phyloP scores from a whole-genome alignment of 1,139 yeast species.

The Yamadazyma triangularis region DNA sequence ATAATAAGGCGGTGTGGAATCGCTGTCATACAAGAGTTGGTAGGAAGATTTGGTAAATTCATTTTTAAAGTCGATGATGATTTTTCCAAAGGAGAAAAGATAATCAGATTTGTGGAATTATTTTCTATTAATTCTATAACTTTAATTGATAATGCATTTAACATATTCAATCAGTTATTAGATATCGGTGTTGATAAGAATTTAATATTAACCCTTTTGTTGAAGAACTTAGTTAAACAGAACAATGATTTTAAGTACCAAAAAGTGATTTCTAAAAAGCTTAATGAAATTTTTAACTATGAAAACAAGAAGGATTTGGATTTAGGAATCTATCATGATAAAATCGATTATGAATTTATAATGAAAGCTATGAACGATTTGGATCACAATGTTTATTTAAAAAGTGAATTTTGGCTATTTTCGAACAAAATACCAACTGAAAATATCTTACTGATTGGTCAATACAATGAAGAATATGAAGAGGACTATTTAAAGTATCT shows the following conservation, averaged over 20 bases:
- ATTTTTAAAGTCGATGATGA: slow-evolving; percentile 11
- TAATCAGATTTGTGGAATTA: slow-evolving; percentile 54
- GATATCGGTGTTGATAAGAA: slow-evolving; percentile 22
- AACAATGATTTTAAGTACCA: slow-evolving; percentile 30
- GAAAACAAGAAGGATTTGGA: slow-evolving; percentile 2
- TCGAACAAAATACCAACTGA: too few species aligned
- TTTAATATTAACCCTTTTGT: slow-evolving; percentile 24
- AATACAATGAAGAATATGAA: too few species aligned
- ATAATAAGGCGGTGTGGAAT: slow-evolving; percentile 75
- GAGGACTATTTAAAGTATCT: slow-evolving; percentile 10
- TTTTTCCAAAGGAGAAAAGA: slow-evolving; percentile 24
- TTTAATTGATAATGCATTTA: slow-evolving; percentile 21
- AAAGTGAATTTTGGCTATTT: slow-evolving; percentile 8
- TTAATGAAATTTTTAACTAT: slow-evolving; percentile 5
- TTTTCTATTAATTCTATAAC: slow-evolving; percentile 24
- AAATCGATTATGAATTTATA: slow-evolving; percentile 13
- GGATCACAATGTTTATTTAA: slow-evolving; percentile 7
- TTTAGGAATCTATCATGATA: slow-evolving; percentile 3
- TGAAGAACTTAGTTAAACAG: slow-evolving; percentile 15
- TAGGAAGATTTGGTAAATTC: slow-evolving; percentile 64
- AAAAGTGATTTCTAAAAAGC: slow-evolving; percentile 15
- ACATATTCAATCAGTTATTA: slow-evolving; percentile 19
- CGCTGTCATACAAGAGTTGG: slow-evolving; percentile 81
- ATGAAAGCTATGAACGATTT: slow-evolving; percentile 7
- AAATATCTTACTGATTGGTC: too few species aligned